phyloP scores from a whole-genome alignment of 2,329 filamentous ascomycete genomes.

The Colletotrichum tabaci region DNA sequence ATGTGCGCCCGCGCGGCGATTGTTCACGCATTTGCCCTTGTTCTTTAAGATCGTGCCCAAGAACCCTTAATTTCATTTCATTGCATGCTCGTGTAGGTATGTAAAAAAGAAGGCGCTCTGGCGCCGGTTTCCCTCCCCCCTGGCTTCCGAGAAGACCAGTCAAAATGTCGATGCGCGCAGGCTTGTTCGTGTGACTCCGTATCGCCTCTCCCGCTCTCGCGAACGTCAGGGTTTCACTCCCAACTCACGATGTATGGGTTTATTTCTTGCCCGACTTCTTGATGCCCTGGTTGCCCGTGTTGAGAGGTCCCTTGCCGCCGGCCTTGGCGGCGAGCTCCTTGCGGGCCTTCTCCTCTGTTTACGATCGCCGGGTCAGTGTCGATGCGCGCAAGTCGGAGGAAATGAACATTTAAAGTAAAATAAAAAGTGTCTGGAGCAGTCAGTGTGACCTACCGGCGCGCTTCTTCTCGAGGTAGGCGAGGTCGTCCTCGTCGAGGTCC shows the following conservation, averaged over 20 bases:
- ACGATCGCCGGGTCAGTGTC: constrained; percentile 13
- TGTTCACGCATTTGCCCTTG: neutral
- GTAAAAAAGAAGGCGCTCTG: constrained; percentile 34
- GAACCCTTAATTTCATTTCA: constrained; percentile 32
- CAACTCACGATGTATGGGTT: constrained; percentile 40
- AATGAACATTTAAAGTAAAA: neutral
- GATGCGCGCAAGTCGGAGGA: neutral
- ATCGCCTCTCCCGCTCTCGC: neutral
- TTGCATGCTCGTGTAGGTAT: constrained; percentile 41
- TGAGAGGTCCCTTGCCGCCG: constrained; percentile 89
- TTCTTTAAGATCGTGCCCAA: neutral
- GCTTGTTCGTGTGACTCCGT: neutral
- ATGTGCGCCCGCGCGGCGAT: constrained; percentile 14
- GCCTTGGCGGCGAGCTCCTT: constrained; percentile 88
- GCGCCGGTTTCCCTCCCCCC: neutral
- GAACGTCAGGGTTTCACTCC: neutral
- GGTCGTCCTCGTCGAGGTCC: constrained; percentile 90
- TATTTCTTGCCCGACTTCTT: constrained; percentile 99
- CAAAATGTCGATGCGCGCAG: neutral
- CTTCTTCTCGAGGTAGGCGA: constrained; percentile 87
- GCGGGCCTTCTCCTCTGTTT: constrained; percentile 83
- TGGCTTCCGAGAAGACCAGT: constrained; percentile 10
- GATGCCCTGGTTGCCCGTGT: constrained; percentile 88
- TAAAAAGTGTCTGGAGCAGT: neutral
- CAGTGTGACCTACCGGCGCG: constrained; percentile 76